These are phyloP conservation scores for Cystofilobasidium capitatum DNA, from an alignment of 768 basidiomycete species.

Conservation along the genomic window DNA sequence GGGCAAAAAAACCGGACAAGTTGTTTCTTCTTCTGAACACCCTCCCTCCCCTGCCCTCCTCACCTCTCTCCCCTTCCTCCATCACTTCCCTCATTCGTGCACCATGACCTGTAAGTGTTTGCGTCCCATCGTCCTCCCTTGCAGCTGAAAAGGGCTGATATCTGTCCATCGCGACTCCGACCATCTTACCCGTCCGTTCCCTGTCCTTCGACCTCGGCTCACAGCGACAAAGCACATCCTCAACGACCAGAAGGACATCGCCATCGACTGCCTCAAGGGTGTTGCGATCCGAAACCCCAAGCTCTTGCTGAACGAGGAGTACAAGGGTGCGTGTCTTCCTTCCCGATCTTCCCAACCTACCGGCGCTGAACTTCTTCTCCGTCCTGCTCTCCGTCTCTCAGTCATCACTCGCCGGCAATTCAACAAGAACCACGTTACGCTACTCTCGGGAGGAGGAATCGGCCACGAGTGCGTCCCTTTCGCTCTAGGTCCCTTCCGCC, in stretches of 20 bases:
- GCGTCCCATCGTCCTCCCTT: too few relatives aligned
- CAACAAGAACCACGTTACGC: slow-evolving; percentile 5
- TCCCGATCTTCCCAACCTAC: neutral
- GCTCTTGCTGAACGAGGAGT: slow-evolving; percentile 57
- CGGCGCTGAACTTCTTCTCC: neutral
- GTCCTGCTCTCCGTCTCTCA: neutral
- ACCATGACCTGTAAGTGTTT: too few relatives aligned
- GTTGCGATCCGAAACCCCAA: slow-evolving; percentile 55
- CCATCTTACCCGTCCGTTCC: too few relatives aligned
- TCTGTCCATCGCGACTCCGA: too few relatives aligned
- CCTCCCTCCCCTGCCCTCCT: too few relatives aligned
- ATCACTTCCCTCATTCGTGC: too few relatives aligned
- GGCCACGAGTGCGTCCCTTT: slow-evolving; percentile 17
- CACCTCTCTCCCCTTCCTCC: too few relatives aligned
- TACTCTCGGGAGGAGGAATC: slow-evolving; percentile 26
- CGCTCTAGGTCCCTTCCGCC: neutral
- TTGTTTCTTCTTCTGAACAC: too few relatives aligned
- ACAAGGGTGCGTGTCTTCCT: slow-evolving; percentile 59
- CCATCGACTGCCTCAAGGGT: slow-evolving; percentile 67
- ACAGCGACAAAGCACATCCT: slow-evolving; percentile 69
- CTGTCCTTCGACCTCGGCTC: neutral
- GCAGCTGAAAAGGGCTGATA: too few relatives aligned
- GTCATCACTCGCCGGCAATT: slow-evolving; percentile 11
- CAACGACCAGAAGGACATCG: slow-evolving; percentile 60
- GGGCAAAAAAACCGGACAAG: too few relatives aligned